Evolutionary conservation across 2,329 filamentous ascomycete species (phyloP), one percentile per base, ranked within the genome.

Genomic region (Plenodomus biglobosus): DNA sequence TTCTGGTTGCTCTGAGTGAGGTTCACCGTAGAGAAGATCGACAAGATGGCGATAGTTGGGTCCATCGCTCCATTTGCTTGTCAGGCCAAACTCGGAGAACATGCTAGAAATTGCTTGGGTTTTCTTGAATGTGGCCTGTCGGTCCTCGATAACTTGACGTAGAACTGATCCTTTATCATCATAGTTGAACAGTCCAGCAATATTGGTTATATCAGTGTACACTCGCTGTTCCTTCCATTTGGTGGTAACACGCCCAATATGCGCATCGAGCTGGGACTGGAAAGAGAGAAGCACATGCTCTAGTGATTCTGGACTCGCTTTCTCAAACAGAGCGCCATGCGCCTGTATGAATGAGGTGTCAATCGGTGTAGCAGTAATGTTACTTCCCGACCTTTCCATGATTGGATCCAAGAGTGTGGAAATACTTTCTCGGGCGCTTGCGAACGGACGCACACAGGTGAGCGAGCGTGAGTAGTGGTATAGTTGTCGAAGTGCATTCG

Each of bases 391-490:
- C 61, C 38, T 57, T 40, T 74, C 69, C 34, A 82, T 64, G 19
- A 78, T 71, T 0, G 80, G 79, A 42, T 76, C 76, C 57, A 92
- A 85, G 0, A 92, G 69, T 0, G 85, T 89, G 66, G 85, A 76
- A 32, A 92, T 84, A 0, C 81, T 87, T 40, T 90, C 86, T 4
- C 80, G 78, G 0, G 87, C 84, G n/a, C 83, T 85, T 0, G 71
- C 65, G 49, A 92, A 92, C 0, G 85, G 84, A 1, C 83, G 78
- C 0, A 82, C 76, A 0, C 88, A 87, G 20, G 84, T 88, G 0
- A 92, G 76, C 0, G 85, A 85, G 52, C 89, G 89, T 0, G 79
- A 73, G 55, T 91, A 92, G 50, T 83, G 88, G 59, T 83, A 90
- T 0, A 92, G 70, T 63, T 92, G 88, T 46, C 86, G 83, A 0